Evolutionary conservation across 2,329 filamentous ascomycete genomes (phyloP), one percentile per base, ranked within the genome.

Genomic region (Diplodia mutila): DNA sequence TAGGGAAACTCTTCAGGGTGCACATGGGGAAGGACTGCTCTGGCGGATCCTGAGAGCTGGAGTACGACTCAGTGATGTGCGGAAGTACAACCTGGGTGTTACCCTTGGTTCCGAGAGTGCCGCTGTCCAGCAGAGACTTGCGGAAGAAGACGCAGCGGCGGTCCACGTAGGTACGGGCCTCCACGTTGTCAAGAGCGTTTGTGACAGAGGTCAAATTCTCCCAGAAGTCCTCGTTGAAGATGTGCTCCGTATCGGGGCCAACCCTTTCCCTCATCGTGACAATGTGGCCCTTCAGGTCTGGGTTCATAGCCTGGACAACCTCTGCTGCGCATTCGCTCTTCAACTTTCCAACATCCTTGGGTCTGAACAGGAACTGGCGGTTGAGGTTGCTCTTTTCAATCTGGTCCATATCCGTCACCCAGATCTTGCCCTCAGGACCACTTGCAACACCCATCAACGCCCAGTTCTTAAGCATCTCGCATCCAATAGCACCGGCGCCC

Each of bases 21-120:
- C 95, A 99, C 94, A 98, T 98, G 0, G 95, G 95, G 86, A 99
- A 98, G 0, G 95, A 97, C 83, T 97, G 93, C 85, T 99, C 96
- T 0, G 95, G 95, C 1, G 95, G 95, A 78, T 99, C 96, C 78
- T 97, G 94, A 23, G 95, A 98, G 75, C 90, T 93, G 0, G 95
- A 97, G 83, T 99, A 99, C 0, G 95, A 98, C 80, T 99, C 96
- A 0, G 95, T 98, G 70, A 97, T 83, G 73, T 89, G 87, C 12
- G 95, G 96, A 67, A 99, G 86, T 59, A 99, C 89, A 69, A 99
- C 95, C 77, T 99, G 95, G 7, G 93, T 97, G 82, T 99, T 99
- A 75, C 95, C 95, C 85, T 99, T 99, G 68, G 96, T 98, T 63
- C 95, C 95, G n/a, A 99, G 87, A 42, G 95, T 99, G 71, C 95